Base-by-base conservation (phyloP, 306 rosid species). In the Lotus japonicus region DNA sequence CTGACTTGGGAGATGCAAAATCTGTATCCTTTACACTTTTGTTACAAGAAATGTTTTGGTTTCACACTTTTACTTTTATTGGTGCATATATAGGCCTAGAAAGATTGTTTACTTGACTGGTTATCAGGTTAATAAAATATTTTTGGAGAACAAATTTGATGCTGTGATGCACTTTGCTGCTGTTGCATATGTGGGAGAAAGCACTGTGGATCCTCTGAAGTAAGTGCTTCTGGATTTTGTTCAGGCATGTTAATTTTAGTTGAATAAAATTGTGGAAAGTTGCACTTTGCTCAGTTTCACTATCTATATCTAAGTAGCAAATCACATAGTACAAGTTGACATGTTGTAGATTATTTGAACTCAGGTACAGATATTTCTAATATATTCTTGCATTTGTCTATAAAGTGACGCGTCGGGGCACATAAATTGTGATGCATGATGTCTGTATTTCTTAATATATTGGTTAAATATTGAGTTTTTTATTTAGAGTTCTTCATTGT, bases 121-220 rank as follows among this genome's bases (percentile, higher is more conserved):
- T 71, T 61, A 60, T 87, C 84, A 89, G 98, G 98, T 92, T 50
- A 62, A 84, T 63, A 92, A 90, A 86, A 83, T 92, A 64, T 92
- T 92, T 76, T 71, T 73, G 13, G 97, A 90, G 85, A 92, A 92
- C 77, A 88, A 88, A 43, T 92, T 92, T 73, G 96, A 92, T 77
- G 98, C 98, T 7, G 98, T 92, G 70, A 90, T 92, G 84, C 98
- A 92, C 84, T 92, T 92, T 75, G 98, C 98, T 61, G 98, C 98
- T 26, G 98, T 92, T 67, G 98, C 98, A 74, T 92, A 92, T 61
- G 98, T 92, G 12, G 98, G 98, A 71, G 98, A 92, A 90, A 92
- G 98, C 91, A 90, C 98, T 5, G 56, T 82, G 14, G 68, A 89
- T 81, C 98, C 98, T 33, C 90, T 92, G 15, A 89, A 92, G 98